A percentile compares a stretch with the other conserved stretches of the same genome.
Conservation (phyloP, 208 protist genomes). For the Herpetomonas samuelpessoai region DNA sequence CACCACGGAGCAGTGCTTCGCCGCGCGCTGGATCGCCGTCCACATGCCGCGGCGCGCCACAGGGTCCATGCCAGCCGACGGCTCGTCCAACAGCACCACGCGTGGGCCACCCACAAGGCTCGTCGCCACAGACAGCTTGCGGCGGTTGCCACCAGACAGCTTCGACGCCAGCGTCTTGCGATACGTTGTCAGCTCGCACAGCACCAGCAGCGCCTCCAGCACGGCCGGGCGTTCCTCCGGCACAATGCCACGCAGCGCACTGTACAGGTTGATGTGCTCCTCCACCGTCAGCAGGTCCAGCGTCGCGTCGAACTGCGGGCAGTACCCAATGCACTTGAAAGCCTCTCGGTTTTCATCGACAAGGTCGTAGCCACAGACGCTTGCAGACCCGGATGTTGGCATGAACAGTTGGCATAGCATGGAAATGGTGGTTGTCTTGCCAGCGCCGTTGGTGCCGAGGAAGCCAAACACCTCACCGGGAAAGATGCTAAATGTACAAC, state of each 20-base stretch:
- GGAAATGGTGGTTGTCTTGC: too few relatives aligned
- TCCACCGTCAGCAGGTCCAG: conserved; percentile 82
- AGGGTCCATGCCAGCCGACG: conserved; percentile 84
- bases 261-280: too few relatives aligned
- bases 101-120: conserved; percentile 61
- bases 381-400: too few relatives aligned
- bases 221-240: too few relatives aligned
- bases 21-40: conserved; percentile 47
- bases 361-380: too few relatives aligned
- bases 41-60: conserved; percentile 56
- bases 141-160: too few relatives aligned
- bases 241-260: too few relatives aligned
- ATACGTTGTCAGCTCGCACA: conserved; percentile 55
- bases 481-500: conserved; percentile 41
- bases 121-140: too few relatives aligned
- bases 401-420: too few relatives aligned
- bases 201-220: too few relatives aligned
- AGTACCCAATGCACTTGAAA: conserved; percentile 88
- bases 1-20: conserved; percentile 28
- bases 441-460: too few relatives aligned
- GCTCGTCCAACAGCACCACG: conserved; percentile 74
- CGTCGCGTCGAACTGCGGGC: conserved; percentile 92
- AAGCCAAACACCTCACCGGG: conserved; percentile 71
- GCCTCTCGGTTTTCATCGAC: too few relatives aligned
- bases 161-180: conserved; percentile 14